Conservation (phyloP, 768 basidiomycete genomes). For the Candolleomyces efflorescens region DNA sequence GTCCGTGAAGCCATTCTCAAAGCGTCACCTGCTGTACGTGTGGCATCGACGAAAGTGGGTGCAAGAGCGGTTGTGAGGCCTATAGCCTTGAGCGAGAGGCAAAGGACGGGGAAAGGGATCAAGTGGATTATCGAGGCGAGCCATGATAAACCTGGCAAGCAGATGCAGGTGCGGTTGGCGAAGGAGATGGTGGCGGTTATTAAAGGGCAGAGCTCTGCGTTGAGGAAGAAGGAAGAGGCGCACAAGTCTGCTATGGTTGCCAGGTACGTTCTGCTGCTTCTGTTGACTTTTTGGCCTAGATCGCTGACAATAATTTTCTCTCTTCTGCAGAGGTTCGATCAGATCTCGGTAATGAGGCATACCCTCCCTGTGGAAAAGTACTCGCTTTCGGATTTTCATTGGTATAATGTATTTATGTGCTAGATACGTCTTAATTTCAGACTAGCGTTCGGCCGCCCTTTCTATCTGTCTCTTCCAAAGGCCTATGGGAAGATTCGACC, state of each 20-base stretch:
- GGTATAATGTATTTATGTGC: not conserved
- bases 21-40: slow-evolving; percentile 69
- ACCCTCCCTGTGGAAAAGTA: not conserved
- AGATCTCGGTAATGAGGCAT: not conserved
- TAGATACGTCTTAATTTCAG: not conserved
- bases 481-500: too few relatives aligned
- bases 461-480: too few relatives aligned
- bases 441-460: too few relatives aligned
- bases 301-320: not conserved
- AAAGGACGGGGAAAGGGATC: slow-evolving; percentile 67
- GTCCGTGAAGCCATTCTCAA: slow-evolving; percentile 66
- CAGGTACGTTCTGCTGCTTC: slow-evolving; percentile 44
- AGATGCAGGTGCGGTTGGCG: slow-evolving; percentile 67
- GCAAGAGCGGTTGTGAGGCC: slow-evolving; percentile 68
- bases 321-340: slow-evolving; percentile 4
- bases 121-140: slow-evolving; percentile 67
- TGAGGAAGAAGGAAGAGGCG: slow-evolving; percentile 56
- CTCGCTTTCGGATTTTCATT: not conserved
- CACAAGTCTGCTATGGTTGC: slow-evolving; percentile 75
- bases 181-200: slow-evolving; percentile 71
- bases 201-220: slow-evolving; percentile 54
- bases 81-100: slow-evolving; percentile 72
- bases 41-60: slow-evolving; percentile 51
- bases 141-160: slow-evolving; percentile 51
- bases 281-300: not conserved